These are phyloP conservation scores for Agroathelia rolfsii DNA, from an alignment of 1,284 basidiomycete species.

Conservation along the genomic window DNA sequence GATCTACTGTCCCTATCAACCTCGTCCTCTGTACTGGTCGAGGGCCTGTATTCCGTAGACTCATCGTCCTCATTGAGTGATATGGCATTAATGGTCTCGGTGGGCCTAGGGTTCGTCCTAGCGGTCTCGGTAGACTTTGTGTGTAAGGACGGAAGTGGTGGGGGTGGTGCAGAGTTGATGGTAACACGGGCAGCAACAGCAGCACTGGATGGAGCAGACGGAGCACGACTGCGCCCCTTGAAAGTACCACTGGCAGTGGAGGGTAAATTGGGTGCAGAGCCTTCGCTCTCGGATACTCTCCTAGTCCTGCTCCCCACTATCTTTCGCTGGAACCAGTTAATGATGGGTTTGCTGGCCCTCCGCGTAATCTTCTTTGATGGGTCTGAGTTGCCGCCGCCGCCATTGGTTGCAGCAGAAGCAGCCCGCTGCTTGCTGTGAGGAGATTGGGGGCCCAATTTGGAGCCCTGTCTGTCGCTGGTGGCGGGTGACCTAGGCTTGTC, in stretches of 20 bases:
- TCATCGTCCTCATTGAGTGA: conserved; percentile 52
- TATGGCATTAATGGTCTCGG: too few species aligned
- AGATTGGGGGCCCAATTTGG: conserved; percentile 14
- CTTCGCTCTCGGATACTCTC: conserved; percentile 27
- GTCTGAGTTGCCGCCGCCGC: too few species aligned
- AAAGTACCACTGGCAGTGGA: too few species aligned
- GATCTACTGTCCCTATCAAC: conserved; percentile 25
- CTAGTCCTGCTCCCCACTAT: conserved; percentile 55
- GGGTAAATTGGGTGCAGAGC: too few species aligned
- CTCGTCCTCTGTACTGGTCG: conserved; percentile 31
- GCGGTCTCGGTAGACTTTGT: too few species aligned
- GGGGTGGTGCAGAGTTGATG: conserved; percentile 30
- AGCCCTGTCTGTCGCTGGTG: conserved; percentile 8
- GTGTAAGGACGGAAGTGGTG: too few species aligned
- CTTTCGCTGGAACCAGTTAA: conserved; percentile 88
- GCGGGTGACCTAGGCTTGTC: conserved; percentile 3
- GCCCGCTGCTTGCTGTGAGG: too few species aligned
- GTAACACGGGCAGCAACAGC: conserved; percentile 15
- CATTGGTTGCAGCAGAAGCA: too few species aligned
- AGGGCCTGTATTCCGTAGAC: conserved; percentile 25
- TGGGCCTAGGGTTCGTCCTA: too few species aligned
- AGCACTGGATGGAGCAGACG: conserved; percentile 20
- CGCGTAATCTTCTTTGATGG: conserved; percentile 44
- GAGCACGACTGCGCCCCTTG: too few species aligned
- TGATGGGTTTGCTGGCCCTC: conserved; percentile 75